A percentile compares a stretch with the other conserved stretches of the same genome.
Conservation (phyloP, 306 rosid species). For the Rosa rugosa region DNA sequence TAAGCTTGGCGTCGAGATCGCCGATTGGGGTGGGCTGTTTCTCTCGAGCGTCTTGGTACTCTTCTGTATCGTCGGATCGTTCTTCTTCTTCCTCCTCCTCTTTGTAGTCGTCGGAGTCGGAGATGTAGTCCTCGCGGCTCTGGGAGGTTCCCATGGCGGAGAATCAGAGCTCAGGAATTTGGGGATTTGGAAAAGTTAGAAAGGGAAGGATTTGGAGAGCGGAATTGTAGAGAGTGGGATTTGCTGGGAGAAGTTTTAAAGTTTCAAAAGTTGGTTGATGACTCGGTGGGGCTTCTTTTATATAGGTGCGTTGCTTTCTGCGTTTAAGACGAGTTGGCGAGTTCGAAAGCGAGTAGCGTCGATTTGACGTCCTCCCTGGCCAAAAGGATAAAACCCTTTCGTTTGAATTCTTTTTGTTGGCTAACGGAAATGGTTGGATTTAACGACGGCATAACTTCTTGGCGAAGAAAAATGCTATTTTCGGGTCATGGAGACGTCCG, state of each 20-base stretch:
- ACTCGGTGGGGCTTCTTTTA: neutral
- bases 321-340: neutral
- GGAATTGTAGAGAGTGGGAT: neutral
- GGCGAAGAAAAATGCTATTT: conserved; percentile 13
- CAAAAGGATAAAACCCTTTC: neutral
- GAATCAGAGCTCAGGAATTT: neutral
- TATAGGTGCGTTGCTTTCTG: neutral
- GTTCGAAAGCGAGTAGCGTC: conserved; percentile 19
- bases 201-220: conserved; percentile 1
- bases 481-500: no score
- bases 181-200: neutral
- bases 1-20: conserved; percentile 73
- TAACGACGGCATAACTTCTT: conserved; percentile 13
- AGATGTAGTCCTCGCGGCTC: conserved; percentile 75
- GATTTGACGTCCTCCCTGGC: neutral
- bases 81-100: conserved; percentile 41
- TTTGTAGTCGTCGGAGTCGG: conserved; percentile 52
- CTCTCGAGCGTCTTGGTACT: conserved; percentile 38
- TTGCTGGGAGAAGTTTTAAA: neutral
- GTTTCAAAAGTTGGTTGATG: neutral
- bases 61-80: conserved; percentile 10
- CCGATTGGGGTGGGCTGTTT: conserved; percentile 31
- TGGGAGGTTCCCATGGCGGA: conserved; percentile 65
- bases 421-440: neutral
- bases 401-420: no score